These are phyloP conservation scores for Neckera pumila DNA, from an alignment of 225 moss, liverwort and hornwort species.

Conservation along the genomic window DNA sequence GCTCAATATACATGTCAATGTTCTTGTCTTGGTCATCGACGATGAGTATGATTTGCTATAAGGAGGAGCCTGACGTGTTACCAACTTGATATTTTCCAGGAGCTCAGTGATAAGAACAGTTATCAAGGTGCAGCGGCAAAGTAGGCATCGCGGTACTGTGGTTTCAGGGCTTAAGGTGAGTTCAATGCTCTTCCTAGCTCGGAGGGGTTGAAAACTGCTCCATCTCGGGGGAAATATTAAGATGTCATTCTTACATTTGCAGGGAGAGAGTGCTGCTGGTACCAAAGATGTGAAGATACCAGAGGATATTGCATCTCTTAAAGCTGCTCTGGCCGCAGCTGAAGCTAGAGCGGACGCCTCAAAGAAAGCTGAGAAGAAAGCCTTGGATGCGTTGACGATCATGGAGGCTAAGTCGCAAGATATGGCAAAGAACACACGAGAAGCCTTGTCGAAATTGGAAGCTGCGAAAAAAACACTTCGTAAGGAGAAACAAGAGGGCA, in stretches of 20 bases:
- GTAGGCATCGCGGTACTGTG: slow-evolving; percentile 1
- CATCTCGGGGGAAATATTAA: not conserved
- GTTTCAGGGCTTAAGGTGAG: slow-evolving; percentile 25
- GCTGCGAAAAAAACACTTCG: slow-evolving; percentile 28
- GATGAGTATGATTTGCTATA: not conserved
- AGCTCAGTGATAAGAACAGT: slow-evolving; percentile 5
- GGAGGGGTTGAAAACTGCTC: not conserved
- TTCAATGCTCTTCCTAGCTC: not conserved
- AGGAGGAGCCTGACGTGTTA: not conserved
- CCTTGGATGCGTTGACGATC: slow-evolving; percentile 33
- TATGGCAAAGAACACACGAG: slow-evolving; percentile 27
- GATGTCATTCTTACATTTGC: not conserved
- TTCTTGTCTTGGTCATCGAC: not conserved
- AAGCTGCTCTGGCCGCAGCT: slow-evolving; percentile 49
- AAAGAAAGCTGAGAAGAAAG: slow-evolving; percentile 42
- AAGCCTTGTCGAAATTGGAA: slow-evolving; percentile 31
- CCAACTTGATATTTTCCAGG: slow-evolving; percentile 1
- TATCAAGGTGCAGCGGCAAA: slow-evolving; percentile 1
- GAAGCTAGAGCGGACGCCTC: slow-evolving; percentile 53
- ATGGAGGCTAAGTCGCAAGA: slow-evolving; percentile 43
- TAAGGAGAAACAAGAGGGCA: slow-evolving; percentile 31
- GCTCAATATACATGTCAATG: not conserved
- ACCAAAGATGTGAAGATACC: slow-evolving; percentile 15
- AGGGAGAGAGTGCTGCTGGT: slow-evolving; percentile 25
- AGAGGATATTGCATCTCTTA: slow-evolving; percentile 41